Evolutionary conservation across 192 early-diverging fungal genomes (phyloP), one percentile per base, ranked within the genome.

Genomic region (Umbelopsis isabellina): DNA sequence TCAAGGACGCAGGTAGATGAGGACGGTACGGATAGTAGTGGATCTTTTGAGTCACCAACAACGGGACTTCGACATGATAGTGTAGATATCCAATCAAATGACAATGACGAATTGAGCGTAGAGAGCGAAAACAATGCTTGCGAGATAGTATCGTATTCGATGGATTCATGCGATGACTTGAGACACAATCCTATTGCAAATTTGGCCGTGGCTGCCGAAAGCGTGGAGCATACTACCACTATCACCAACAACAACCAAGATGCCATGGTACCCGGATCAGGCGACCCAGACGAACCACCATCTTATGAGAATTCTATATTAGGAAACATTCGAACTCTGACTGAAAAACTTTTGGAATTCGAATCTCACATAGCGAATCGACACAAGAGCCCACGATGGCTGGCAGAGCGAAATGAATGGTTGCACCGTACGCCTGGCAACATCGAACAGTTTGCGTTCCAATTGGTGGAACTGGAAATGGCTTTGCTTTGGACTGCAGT

Each of bases 391-490:
- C 75, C 77, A 21, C 72, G 73, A 30, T 79, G 77, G 77, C 21
- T 75, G 27, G 61, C 73, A 6, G 51, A 49, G 12, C 50, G 77
- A 44, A 20, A 35, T 2, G 69, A 72, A 46, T 79, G 77, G 77
- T 20, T 71, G 9, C 48, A 35, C 12, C 58, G 67, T 15, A 47
- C 49, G 10, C 77, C 77, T 3, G 37, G 46, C 12, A 79, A 49
- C 23, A 71, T 74, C n/a, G 77, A 79, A 49, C 73, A 79, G 35
- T 65, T 79, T 9, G 77, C 77, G 1, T 75, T 68, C 55, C 77
- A 79, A 22, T 49, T 79, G 5, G 70, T 79, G 18, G 68, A 79
- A 41, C 44, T 79, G 41, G 77, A 79, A 58, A 79, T 75, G 73
- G 77, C 72, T n/a, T 37, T 79, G 21, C 47, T 74, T 7, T 79